Base-by-base conservation (phyloP, 257 asterid species). In the Rubia yunnanensis region DNA sequence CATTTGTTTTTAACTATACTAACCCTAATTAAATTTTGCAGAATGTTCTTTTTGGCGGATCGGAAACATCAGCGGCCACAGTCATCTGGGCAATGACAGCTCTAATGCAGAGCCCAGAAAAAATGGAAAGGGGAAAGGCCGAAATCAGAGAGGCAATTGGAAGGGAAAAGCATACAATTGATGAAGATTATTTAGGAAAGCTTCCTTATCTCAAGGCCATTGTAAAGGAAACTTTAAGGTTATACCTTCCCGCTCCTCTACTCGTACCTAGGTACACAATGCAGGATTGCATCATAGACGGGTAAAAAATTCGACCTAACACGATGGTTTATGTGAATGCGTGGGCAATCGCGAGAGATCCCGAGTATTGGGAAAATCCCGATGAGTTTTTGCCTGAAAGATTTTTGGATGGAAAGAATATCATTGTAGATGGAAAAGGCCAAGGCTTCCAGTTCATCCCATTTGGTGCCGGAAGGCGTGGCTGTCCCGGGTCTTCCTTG, bases 71-170 rank as follows among this genome's bases (percentile, higher is more conserved):
- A 18, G 24, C 65, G 8, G 13, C 0, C 4, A 60, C 49, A n/a
- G 30, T 60, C 3, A 9, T 60, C 22, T 60, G 65, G 65, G 65
- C 49, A 60, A 60, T 60, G 65, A 60, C 65, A 35, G 49, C 65
- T 7, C 27, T 60, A 17, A 34, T 60, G n/a, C 20, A 60, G 10
- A 34, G 36, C 7, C 65, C 65, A 0, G 36, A 10, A 0, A 13
- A n/a, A 15, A n/a, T 60, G 30, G 11, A 32, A 35, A 60, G 10
- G 24, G 11, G 5, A 24, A 27, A 60, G 10, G 24, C 44, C 7
- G 64, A 59, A 59, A 59, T 32, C 18, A 18, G 26, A 32, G 46
- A 59, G 34, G 20, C n/a, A 10, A 32, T 59, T 23, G 64, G 64
- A 7, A 32, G 28, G 17, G 49, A 10, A n/a, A 59, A 59, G 34